phyloP scores from a whole-genome alignment of 192 early-diverging fungal species.

The Entomortierella beljakovae region DNA sequence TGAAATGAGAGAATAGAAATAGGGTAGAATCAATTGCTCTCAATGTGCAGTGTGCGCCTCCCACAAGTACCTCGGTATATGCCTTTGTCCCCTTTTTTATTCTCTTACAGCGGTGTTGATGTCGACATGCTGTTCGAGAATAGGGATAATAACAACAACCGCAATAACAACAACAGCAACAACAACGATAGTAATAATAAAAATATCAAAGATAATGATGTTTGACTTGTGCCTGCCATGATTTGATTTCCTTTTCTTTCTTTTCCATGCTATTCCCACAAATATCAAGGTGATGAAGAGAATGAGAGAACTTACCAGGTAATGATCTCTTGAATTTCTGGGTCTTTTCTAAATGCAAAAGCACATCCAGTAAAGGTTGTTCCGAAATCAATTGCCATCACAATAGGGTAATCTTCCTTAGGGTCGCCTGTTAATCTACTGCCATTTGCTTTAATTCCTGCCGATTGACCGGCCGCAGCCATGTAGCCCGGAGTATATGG shows the following conservation, averaged over 20 bases:
- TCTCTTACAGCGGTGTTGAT: no score
- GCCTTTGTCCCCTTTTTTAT: no score
- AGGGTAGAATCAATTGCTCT: no score
- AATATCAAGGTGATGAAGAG: background rate
- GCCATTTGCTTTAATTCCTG: constrained; percentile 23
- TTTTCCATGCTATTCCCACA: background rate
- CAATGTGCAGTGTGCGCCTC: no score
- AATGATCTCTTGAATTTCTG: constrained; percentile 61
- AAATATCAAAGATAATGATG: background rate
- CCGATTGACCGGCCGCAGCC: constrained; percentile 6
- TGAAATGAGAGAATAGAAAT: no score
- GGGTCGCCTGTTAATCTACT: constrained; percentile 41
- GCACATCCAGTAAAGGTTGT: constrained; percentile 61
- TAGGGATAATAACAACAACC: no score
- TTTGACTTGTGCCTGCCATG: no score
- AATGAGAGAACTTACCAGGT: constrained; percentile 52
- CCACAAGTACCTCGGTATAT: no score
- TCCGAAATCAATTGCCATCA: constrained; percentile 61
- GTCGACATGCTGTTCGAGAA: no score
- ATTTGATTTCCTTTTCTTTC: background rate
- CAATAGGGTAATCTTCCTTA: constrained; percentile 57
- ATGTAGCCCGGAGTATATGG: constrained; percentile 24
- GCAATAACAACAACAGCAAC: no score
- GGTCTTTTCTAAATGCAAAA: constrained; percentile 60
- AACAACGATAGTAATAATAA: background rate